phyloP scores from a whole-genome alignment of 176 grass and related monocot genomes.

The Chloris gayana region DNA sequence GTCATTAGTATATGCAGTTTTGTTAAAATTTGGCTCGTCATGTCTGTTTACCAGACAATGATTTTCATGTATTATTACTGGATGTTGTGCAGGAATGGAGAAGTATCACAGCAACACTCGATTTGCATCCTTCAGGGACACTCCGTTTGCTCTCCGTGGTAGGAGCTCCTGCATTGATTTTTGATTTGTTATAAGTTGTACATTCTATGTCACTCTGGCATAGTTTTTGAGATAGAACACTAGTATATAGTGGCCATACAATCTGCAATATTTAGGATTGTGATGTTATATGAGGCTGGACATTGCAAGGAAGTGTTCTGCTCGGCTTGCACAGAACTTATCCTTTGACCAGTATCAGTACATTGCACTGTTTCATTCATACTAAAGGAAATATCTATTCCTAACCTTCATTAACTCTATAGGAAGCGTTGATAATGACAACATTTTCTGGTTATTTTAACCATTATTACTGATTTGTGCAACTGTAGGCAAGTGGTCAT shows the following conservation, averaged over 20 bases:
- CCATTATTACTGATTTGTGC: not conserved
- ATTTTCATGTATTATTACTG: constrained; percentile 1
- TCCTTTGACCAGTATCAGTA: not conserved
- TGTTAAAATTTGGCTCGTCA: not conserved
- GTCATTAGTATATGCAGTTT: not conserved
- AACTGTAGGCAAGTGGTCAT: not conserved
- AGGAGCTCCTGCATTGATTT: not conserved
- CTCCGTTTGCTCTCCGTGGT: constrained; percentile 50
- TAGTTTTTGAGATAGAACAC: not conserved
- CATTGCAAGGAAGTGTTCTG: not conserved
- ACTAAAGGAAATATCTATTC: too few relatives aligned
- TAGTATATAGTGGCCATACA: not conserved
- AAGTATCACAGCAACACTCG: constrained; percentile 26
- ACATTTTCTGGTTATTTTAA: not conserved
- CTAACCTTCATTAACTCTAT: not conserved
- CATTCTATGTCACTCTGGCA: not conserved
- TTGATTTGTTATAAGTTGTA: not conserved
- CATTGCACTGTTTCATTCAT: not conserved
- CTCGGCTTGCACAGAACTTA: not conserved
- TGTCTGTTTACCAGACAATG: not conserved
- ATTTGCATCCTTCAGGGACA: constrained; percentile 8
- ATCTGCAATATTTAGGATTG: not conserved
- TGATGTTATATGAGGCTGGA: not conserved
- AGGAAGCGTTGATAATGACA: not conserved
- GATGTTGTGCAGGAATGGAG: constrained; percentile 43